Evolutionary conservation across 768 basidiomycete species (phyloP).

Genomic region (Xerocomellus chrysenteron): DNA sequence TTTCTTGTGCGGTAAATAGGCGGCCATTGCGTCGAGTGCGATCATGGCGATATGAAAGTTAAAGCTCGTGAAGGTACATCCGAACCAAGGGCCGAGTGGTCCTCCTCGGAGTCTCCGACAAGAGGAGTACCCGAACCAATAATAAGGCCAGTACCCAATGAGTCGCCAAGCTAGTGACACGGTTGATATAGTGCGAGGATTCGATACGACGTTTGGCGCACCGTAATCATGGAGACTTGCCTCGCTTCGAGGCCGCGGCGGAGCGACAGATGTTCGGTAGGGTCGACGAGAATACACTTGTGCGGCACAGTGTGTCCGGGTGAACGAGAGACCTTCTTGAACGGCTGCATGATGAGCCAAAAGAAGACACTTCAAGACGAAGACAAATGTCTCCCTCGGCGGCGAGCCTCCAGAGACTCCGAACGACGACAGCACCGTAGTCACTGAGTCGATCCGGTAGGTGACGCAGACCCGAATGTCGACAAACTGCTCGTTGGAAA

Average conservation of each 20-base stretch:
- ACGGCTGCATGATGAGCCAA: background rate
- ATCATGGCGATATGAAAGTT: constrained; percentile 59
- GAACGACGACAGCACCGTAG: background rate
- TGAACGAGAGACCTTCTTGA: background rate
- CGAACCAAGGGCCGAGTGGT: constrained; percentile 45
- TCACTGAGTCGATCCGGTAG: background rate
- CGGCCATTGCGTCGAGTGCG: constrained; percentile 39
- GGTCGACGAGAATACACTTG: constrained; percentile 31
- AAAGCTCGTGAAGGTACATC: constrained; percentile 50
- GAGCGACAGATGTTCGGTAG: constrained; percentile 37
- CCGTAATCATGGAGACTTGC: constrained; percentile 58
- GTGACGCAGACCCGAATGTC: too few relatives aligned
- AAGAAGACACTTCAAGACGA: background rate
- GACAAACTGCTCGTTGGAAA: background rate
- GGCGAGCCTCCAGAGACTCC: background rate
- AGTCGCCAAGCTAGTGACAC: constrained; percentile 41
- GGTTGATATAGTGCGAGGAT: background rate
- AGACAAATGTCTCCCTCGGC: background rate
- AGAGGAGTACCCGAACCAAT: constrained; percentile 62
- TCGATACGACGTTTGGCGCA: constrained; percentile 17
- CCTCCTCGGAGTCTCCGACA: constrained; percentile 41
- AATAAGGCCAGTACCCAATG: constrained; percentile 55
- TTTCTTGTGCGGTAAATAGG: constrained; percentile 56
- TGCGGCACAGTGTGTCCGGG: background rate
- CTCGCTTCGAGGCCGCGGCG: constrained; percentile 52